Evolutionary conservation across 2,329 filamentous ascomycete species (phyloP), one percentile per base, ranked within the genome.

Genomic region (Trichoderma asperellum): DNA sequence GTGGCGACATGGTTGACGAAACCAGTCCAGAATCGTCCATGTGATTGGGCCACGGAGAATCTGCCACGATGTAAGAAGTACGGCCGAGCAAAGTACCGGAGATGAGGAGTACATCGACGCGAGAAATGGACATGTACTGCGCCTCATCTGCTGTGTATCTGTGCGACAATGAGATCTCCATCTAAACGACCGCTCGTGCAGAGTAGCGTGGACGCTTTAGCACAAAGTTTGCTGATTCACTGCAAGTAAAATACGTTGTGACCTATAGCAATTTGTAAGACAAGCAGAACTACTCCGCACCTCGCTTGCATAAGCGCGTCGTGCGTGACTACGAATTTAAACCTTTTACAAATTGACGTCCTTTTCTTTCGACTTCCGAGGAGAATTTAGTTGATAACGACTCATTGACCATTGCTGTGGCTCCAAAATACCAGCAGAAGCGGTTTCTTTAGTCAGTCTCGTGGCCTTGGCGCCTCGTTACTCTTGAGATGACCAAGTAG

Each of bases 1-100:
- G 59, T 62, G 59, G 59, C 59, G 59, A 47, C 59, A 52, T 62
- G 59, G 59, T 52, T 35, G 27, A 40, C 40, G 59, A 62, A 34
- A 21, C 59, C 40, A 62, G 35, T 8, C n/a, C 24, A 18, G 40
- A 62, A 16, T 7, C 59, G 24, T 40, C 37, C 40, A 34, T 35
- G 40, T 52, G 59, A 52, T 62, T 62, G 59, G 59, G 14, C 40
- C 27, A 18, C 57, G 21, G 57, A 18, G 32, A 24, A 35, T 24
- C 57, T 43, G 57, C 34, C n/a, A 49, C 57, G 27, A 35, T 8
- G 57, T 40, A 35, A 5, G 4, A 11, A 59, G 57, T 35, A 57
- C 55, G 29, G 55, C 55, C 55, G 16, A 32, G 10, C 10, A 34
- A 34, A n/a, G 55, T 57, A 57, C 27, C 29, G 55, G 29, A 18